phyloP scores from a whole-genome alignment of 306 rosid genomes.

The Medicago lupulina region DNA sequence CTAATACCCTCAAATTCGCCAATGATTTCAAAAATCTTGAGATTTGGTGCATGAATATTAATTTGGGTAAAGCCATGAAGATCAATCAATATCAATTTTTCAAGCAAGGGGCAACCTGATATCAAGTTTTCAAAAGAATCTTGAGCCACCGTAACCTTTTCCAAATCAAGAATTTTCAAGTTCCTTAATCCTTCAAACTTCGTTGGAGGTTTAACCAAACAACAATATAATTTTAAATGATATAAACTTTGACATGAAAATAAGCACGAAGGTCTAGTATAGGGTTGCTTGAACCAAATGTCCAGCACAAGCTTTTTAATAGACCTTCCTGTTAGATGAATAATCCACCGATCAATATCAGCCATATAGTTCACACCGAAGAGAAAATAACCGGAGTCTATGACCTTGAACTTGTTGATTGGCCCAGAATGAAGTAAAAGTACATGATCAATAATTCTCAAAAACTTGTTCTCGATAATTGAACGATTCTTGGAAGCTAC shows the following conservation, averaged over 20 bases:
- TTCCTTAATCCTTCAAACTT: conserved; percentile 53
- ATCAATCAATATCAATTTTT: conserved; percentile 53
- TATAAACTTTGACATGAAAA: conserved; percentile 55
- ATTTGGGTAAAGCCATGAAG: conserved; percentile 55
- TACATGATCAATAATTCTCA: conserved; percentile 60
- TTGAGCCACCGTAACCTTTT: conserved; percentile 59
- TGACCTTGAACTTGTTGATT: conserved; percentile 52
- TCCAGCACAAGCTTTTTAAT: conserved; percentile 56
- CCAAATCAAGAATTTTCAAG: conserved; percentile 65
- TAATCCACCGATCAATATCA: conserved; percentile 60
- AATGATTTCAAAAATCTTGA: conserved; percentile 50
- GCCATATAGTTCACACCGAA: background rate
- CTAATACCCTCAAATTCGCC: conserved; percentile 54
- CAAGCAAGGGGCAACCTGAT: conserved; percentile 58
- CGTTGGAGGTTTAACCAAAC: conserved; percentile 58
- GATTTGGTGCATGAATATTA: conserved; percentile 57
- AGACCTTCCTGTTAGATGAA: conserved; percentile 47
- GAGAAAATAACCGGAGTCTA: conserved; percentile 43
- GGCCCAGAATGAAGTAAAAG: conserved; percentile 64
- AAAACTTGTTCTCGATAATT: background rate
- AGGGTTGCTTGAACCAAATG: conserved; percentile 53
- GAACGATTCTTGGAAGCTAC: conserved; percentile 36
- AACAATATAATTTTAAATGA: conserved; percentile 52
- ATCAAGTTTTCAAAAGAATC: conserved; percentile 55
- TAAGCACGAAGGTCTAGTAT: conserved; percentile 50